phyloP scores from a whole-genome alignment of 495 filamentous ascomycete species.

The Parathielavia appendiculata region DNA sequence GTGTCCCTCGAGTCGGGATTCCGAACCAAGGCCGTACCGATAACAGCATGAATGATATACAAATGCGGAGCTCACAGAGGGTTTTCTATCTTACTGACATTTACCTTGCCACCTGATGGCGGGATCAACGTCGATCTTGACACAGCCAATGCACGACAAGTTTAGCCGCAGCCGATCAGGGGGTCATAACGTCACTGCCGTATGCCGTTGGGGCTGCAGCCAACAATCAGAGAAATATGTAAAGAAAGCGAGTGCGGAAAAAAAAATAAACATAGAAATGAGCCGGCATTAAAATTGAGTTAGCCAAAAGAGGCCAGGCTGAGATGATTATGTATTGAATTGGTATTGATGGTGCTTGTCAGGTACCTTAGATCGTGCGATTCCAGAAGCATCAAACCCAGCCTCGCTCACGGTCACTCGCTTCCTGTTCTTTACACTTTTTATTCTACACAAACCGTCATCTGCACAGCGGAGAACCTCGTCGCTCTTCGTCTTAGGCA shows the following conservation, averaged over 20 bases:
- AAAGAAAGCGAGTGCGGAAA: background rate
- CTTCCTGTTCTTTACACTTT: too few relatives aligned
- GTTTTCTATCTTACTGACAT: too few relatives aligned
- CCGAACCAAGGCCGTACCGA: too few relatives aligned
- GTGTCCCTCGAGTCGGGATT: too few relatives aligned
- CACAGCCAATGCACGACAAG: background rate
- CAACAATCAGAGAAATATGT: background rate
- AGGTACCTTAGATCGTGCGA: background rate
- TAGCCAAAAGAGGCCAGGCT: constrained; percentile 1
- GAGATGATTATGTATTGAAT: too few relatives aligned
- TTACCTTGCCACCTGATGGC: too few relatives aligned
- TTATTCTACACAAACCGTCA: too few relatives aligned
- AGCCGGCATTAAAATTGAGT: background rate
- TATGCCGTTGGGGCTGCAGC: background rate
- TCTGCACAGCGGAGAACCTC: too few relatives aligned
- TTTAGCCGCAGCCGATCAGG: constrained; percentile 7
- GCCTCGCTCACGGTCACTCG: background rate
- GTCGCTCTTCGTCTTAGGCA: too few relatives aligned
- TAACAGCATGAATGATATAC: too few relatives aligned
- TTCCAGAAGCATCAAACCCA: background rate
- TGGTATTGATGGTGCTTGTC: background rate
- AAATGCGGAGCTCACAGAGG: too few relatives aligned
- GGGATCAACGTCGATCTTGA: background rate
- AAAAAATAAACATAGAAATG: background rate
- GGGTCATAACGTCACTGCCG: constrained; percentile 5